Conservation (phyloP, 495 filamentous ascomycete species). For the Rostrohypoxylon terebratum region DNA sequence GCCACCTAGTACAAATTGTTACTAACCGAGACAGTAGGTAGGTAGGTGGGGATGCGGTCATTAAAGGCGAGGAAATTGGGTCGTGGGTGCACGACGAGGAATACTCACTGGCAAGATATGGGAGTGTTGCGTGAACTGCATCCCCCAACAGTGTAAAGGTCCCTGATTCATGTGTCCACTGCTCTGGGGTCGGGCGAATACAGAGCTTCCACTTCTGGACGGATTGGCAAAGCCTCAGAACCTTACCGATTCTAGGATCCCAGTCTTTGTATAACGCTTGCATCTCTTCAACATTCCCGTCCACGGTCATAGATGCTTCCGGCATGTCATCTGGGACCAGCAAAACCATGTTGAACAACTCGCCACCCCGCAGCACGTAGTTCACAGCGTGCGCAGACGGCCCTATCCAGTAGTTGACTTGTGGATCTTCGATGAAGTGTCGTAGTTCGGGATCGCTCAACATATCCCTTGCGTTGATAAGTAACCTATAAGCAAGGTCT, state of each 20-base stretch:
- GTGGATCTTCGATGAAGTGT: conserved; percentile 63
- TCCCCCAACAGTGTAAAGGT: conserved; percentile 74
- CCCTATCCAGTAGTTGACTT: conserved; percentile 76
- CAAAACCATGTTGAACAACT: conserved; percentile 75
- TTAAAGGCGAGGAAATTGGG: background rate
- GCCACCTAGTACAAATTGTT: conserved; percentile 32
- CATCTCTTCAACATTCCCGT: conserved; percentile 76
- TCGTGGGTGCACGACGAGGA: background rate
- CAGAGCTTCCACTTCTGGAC: conserved; percentile 77
- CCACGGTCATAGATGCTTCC: conserved; percentile 62
- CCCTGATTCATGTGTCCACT: conserved; percentile 66
- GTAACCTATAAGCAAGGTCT: conserved; percentile 74
- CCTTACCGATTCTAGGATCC: conserved; percentile 65
- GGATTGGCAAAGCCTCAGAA: conserved; percentile 62
- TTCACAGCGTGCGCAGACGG: conserved; percentile 72
- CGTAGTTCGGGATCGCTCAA: conserved; percentile 63
- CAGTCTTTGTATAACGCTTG: conserved; percentile 68
- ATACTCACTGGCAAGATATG: conserved; percentile 62
- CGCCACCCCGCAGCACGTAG: conserved; percentile 70
- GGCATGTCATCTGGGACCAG: conserved; percentile 77
- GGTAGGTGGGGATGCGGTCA: background rate
- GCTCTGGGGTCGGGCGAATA: conserved; percentile 66
- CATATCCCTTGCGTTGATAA: conserved; percentile 68
- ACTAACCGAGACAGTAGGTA: background rate
- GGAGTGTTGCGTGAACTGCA: conserved; percentile 76